A percentile compares a stretch with the other conserved stretches of the same genome.
These are phyloP conservation scores for Sclerotinia spermophila DNA, from an alignment of 2,329 filamentous ascomycete species.

Conservation along the genomic window DNA sequence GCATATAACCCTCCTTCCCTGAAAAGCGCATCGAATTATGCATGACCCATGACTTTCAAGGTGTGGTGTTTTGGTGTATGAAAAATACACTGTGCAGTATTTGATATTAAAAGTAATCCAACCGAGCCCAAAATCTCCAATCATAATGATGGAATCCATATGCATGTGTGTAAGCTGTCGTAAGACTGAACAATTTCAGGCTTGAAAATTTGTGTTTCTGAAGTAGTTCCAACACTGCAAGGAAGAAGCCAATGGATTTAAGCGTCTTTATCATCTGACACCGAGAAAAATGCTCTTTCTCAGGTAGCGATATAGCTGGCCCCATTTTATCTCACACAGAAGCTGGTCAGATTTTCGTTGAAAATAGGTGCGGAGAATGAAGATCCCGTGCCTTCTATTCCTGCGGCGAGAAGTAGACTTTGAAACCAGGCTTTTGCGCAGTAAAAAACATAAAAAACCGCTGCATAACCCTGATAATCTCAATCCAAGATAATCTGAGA, in stretches of 20 bases:
- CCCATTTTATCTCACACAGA: background rate
- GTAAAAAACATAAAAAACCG: background rate
- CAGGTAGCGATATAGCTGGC: too few relatives aligned
- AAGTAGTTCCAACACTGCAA: background rate
- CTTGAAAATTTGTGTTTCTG: background rate
- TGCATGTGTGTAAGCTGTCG: background rate
- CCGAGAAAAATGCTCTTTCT: background rate
- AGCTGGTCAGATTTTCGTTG: background rate
- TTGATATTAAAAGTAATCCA: background rate
- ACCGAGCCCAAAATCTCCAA: background rate
- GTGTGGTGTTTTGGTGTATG: background rate
- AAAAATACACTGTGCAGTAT: background rate
- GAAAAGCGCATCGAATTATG: too few relatives aligned
- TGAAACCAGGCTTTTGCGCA: background rate
- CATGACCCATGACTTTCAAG: background rate
- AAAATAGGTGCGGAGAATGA: background rate
- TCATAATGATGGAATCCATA: background rate
- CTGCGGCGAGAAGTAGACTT: background rate
- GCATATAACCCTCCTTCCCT: background rate
- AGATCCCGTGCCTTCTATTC: background rate
- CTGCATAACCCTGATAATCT: background rate
- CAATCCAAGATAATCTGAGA: background rate
- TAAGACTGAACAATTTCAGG: background rate
- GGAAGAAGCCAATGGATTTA: background rate
- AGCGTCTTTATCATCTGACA: background rate